Evolutionary conservation across 768 basidiomycete genomes (phyloP).

Genomic region (Plicaturopsis crispa): DNA sequence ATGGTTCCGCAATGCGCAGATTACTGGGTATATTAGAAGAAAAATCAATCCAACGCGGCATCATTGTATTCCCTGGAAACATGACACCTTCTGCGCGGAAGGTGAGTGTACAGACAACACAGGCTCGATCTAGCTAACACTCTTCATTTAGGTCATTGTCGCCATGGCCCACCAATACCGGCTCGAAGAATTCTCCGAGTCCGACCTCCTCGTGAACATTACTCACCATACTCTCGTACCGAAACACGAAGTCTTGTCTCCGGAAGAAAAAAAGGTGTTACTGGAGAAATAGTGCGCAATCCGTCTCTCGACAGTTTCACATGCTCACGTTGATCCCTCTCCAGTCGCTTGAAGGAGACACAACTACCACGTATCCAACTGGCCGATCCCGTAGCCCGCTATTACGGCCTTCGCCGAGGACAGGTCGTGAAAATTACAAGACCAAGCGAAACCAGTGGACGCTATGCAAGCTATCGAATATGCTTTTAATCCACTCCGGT

Average conservation of each 20-base stretch:
- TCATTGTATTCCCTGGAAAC: slow-evolving; percentile 92
- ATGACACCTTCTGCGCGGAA: slow-evolving; percentile 98
- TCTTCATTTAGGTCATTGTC: slow-evolving; percentile 66
- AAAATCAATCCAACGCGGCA: slow-evolving; percentile 81
- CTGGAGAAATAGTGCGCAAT: slow-evolving; percentile 86
- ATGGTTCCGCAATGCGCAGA: slow-evolving; percentile 45
- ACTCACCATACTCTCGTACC: slow-evolving; percentile 95
- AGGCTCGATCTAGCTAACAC: slow-evolving; percentile 4
- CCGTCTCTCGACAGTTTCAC: slow-evolving; percentile 3
- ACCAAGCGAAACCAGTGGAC: slow-evolving; percentile 93
- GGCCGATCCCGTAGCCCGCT: slow-evolving; percentile 95
- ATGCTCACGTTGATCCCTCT: slow-evolving; percentile 6
- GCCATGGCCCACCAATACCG: slow-evolving; percentile 83
- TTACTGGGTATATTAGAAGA: slow-evolving; percentile 88
- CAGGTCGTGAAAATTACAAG: slow-evolving; percentile 98
- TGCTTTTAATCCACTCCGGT: slow-evolving; percentile 80
- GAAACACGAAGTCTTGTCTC: slow-evolving; percentile 77
- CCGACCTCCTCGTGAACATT: slow-evolving; percentile 95
- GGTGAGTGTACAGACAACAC: slow-evolving; percentile 32
- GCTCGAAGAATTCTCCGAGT: slow-evolving; percentile 94
- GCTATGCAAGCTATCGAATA: slow-evolving; percentile 89
- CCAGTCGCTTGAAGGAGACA: slow-evolving; percentile 93
- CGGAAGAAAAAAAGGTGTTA: slow-evolving; percentile 80
- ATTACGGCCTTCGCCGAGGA: slow-evolving; percentile 92
- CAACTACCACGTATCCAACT: slow-evolving; percentile 96